Evolutionary conservation across 192 early-diverging fungal species (phyloP).

Genomic region (Radiomyces spectabilis): DNA sequence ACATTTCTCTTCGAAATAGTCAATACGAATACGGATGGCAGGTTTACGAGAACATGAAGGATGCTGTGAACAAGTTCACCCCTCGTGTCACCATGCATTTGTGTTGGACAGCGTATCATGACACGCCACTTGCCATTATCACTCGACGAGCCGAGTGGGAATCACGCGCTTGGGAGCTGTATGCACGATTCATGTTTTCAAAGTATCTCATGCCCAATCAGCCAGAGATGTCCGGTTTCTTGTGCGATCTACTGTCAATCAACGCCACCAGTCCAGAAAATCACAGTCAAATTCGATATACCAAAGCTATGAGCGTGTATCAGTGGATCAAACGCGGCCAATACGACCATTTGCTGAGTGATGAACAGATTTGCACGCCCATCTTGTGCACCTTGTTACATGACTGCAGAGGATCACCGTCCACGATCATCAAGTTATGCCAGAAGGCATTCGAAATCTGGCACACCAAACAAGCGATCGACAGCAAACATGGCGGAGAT

Average conservation of each 20-base stretch:
- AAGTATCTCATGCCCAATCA: slow-evolving; percentile 1
- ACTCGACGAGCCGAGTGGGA: slow-evolving; percentile 10
- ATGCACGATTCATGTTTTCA: slow-evolving; percentile 13
- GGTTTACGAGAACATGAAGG: slow-evolving; percentile 5
- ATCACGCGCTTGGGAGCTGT: slow-evolving; percentile 8
- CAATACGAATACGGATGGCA: slow-evolving; percentile 20
- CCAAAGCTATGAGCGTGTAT: slow-evolving; percentile 10
- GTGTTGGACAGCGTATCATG: slow-evolving; percentile 9
- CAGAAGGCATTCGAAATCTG: slow-evolving; percentile 3
- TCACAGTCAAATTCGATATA: background rate
- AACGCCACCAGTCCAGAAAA: slow-evolving; percentile 6
- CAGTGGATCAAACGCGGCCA: background rate
- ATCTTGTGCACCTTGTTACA: slow-evolving; percentile 9
- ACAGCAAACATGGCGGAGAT: background rate
- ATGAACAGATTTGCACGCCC: slow-evolving; percentile 11
- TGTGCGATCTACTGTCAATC: slow-evolving; percentile 10
- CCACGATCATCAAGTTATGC: slow-evolving; percentile 1
- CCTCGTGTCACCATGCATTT: slow-evolving; percentile 12
- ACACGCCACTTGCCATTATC: slow-evolving; percentile 4
- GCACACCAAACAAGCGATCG: background rate
- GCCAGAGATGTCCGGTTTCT: slow-evolving; percentile 8
- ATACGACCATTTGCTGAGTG: slow-evolving; percentile 4
- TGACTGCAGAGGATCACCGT: slow-evolving; percentile 1
- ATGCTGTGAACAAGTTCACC: slow-evolving; percentile 2
- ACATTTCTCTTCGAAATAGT: slow-evolving; percentile 5